phyloP scores from a whole-genome alignment of 768 basidiomycete genomes.

The Candolleomyces aberdarensis region DNA sequence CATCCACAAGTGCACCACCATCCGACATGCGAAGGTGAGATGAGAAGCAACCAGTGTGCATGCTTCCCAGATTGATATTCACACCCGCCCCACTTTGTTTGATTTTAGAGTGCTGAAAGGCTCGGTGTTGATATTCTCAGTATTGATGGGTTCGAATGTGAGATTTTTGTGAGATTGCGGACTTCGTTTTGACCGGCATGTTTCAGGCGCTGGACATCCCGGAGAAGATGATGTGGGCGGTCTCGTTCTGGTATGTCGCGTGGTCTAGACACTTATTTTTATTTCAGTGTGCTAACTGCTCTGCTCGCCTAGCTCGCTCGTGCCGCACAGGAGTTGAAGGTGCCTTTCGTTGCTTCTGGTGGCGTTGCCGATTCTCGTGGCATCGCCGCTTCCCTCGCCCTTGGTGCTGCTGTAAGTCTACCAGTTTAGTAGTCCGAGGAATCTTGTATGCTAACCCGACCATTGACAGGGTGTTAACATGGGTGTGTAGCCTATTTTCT shows the following conservation, averaged over 20 bases:
- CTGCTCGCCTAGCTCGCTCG: constrained; percentile 66
- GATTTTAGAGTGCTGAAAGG: constrained; percentile 51
- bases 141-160: constrained; percentile 92
- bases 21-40: constrained; percentile 77
- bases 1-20: constrained; percentile 88
- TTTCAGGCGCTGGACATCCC: constrained; percentile 83
- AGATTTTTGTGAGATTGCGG: constrained; percentile 13
- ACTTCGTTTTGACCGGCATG: constrained; percentile 7
- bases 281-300: background rate
- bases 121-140: constrained; percentile 85
- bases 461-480: constrained; percentile 75
- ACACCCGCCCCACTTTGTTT: background rate
- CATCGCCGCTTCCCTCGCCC: constrained; percentile 73
- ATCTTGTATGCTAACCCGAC: background rate
- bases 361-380: constrained; percentile 88
- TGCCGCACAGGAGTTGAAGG: constrained; percentile 77
- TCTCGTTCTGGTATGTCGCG: constrained; percentile 61
- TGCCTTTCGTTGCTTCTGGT: constrained; percentile 89
- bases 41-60: background rate
- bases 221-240: constrained; percentile 94
- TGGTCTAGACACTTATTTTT: background rate
- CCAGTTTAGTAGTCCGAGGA: background rate
- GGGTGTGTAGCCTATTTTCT: constrained; percentile 36
- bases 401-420: constrained; percentile 71
- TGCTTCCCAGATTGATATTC: background rate